Evolutionary conservation across 352 stramenopile genomes (phyloP), one percentile per base, ranked within the genome.

Genomic region (Globisporangium recalcitrans): DNA sequence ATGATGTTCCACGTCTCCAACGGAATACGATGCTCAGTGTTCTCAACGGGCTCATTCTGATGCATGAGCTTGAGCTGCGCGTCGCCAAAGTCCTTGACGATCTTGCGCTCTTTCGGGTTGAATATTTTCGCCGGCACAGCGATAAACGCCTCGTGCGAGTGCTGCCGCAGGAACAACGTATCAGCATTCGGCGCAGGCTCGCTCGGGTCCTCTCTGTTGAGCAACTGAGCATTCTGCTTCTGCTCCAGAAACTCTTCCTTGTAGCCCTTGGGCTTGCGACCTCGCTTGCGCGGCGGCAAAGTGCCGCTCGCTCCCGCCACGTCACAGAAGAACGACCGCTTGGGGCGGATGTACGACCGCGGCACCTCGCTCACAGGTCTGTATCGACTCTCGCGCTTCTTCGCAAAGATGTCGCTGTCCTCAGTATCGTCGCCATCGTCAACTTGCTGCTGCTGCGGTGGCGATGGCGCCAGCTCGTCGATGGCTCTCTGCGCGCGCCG

Each of bases 251-350:
- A 38, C 42, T 62, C 52, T 34, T 66, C 61, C 24, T 66, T 57
- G 52, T 57, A 65, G 36, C 55, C 69, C 61, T 57, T 72, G 55
- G 26, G 49, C 55, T 53, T 79, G 72, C 32, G 69, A 40, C 13
- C 66, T 32, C 32, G 65, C 58, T 70, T 77, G 40, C 61, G 61
- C 21, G 32, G 61, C 58, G 60, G 62, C 44, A 40, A 19, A 4
- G 60, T 47, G 3, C 14, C 47, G 38, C 19, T 66, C 6, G 14
- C 21, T 21, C 63, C 68, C 11, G 42, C 60, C n/a, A 72, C 65
- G 66, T 90, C 78, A 16, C 72, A 68, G 55, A 90, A 91, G 63
- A 88, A 89, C 9, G 80, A 91, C 31, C 62, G 44, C 34, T 78
- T 73, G 34, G 65, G 73, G 0, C 80, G 82, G 51, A 91, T 87